phyloP scores from a whole-genome alignment of 495 filamentous ascomycete species.

The Penicillium daleae region DNA sequence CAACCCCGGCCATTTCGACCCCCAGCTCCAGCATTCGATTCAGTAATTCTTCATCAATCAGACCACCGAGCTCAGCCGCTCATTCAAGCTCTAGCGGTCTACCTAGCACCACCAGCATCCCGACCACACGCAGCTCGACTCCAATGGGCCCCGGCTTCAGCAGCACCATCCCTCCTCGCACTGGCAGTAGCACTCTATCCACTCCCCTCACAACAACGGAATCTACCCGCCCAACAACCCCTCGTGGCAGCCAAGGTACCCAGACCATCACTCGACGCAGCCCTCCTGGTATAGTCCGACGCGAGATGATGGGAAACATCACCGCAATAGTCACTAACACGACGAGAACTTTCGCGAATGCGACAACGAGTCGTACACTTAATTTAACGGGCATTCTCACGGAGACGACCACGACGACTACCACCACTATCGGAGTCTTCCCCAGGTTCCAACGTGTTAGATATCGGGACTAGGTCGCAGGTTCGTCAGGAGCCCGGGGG shows the following conservation, averaged over 20 bases:
- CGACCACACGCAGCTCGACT: constrained; percentile 4
- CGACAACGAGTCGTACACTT: not conserved
- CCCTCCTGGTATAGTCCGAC: constrained; percentile 14
- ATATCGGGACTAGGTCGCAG: not conserved
- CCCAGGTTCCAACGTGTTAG: not conserved
- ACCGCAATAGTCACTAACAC: constrained; percentile 17
- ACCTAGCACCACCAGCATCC: not conserved
- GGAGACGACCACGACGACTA: not conserved
- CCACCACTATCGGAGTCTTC: not conserved
- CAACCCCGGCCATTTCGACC: not conserved
- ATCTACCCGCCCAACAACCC: not conserved
- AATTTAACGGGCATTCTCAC: not conserved
- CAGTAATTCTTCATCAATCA: not conserved
- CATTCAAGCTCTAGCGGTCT: not conserved
- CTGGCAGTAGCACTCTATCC: not conserved
- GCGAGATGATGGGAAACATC: constrained; percentile 8
- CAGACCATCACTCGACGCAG: not conserved
- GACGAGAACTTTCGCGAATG: constrained; percentile 4
- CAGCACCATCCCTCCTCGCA: not conserved
- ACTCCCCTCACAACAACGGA: not conserved
- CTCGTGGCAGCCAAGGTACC: not conserved
- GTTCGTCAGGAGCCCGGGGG: not conserved
- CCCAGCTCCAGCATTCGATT: constrained; percentile 5
- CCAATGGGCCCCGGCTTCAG: not conserved
- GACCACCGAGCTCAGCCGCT: not conserved